Evolutionary conservation across 768 basidiomycete species (phyloP).

Genomic region (Lanmaoa rubissima): DNA sequence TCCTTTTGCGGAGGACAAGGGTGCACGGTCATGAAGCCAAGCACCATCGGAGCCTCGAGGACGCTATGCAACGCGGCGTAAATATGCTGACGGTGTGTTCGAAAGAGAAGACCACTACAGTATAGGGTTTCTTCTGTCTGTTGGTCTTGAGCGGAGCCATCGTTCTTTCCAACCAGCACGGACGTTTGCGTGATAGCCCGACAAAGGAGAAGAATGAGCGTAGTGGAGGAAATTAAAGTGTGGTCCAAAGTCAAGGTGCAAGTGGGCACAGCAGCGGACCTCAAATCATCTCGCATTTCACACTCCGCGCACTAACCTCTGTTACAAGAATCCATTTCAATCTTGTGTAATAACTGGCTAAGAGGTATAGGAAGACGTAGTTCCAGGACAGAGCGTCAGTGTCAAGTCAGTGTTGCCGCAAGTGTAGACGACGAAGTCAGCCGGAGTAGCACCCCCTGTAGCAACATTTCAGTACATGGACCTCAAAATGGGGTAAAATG

Average conservation of each 20-base stretch:
- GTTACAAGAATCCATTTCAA: too few species aligned
- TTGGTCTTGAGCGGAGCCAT: constrained; percentile 29
- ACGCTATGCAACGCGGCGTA: constrained; percentile 43
- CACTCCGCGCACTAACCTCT: constrained; percentile 13
- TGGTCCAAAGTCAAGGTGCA: not conserved
- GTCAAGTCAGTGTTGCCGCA: constrained; percentile 15
- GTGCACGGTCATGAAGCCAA: constrained; percentile 79
- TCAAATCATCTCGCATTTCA: constrained; percentile 2
- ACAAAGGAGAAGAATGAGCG: not conserved
- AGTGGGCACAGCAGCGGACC: constrained; percentile 4
- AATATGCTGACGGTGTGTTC: not conserved
- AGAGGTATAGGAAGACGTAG: not conserved
- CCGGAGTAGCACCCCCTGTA: not conserved
- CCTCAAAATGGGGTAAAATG: too few species aligned
- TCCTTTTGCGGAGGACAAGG: constrained; percentile 35
- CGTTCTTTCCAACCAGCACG: not conserved
- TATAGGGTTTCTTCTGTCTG: constrained; percentile 44
- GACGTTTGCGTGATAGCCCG: not conserved
- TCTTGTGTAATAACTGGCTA: too few species aligned
- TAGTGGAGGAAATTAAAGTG: not conserved
- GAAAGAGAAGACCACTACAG: constrained; percentile 27
- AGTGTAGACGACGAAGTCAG: constrained; percentile 11
- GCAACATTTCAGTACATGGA: too few species aligned
- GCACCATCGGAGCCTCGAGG: constrained; percentile 58
- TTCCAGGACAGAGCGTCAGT: constrained; percentile 18